Percentiles rank a stretch among this genome's conserved stretches.
Evolutionary conservation across 768 basidiomycete species (phyloP).

Genomic region (Leucosporidium scottii): DNA sequence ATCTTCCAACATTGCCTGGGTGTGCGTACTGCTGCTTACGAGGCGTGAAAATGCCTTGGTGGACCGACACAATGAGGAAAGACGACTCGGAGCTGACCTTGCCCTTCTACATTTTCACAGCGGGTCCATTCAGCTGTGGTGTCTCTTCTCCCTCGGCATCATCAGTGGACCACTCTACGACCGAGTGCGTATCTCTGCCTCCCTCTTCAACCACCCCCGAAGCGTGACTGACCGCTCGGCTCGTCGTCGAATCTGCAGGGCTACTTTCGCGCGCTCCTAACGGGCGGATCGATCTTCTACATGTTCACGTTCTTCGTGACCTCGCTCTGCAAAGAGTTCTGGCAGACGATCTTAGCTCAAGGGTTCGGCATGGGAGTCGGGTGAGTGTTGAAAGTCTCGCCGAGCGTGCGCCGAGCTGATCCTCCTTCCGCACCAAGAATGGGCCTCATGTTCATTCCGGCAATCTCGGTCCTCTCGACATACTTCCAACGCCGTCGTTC

Average conservation of each 20-base stretch:
- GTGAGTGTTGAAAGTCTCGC: too few relatives aligned
- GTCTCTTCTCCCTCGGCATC: conserved; percentile 38
- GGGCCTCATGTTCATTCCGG: conserved; percentile 53
- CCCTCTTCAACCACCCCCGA: too few relatives aligned
- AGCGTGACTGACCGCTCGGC: too few relatives aligned
- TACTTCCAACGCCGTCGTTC: conserved; percentile 61
- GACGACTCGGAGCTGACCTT: too few relatives aligned
- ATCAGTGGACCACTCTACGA: conserved; percentile 39
- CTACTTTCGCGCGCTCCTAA: conserved; percentile 13
- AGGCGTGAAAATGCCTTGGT: too few relatives aligned
- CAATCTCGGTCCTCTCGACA: conserved; percentile 59
- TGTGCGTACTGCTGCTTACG: too few relatives aligned
- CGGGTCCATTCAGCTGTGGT: conserved; percentile 38
- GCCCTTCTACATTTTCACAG: not conserved
- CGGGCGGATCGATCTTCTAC: conserved; percentile 46
- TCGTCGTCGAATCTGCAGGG: conserved; percentile 1
- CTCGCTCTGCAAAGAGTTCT: conserved; percentile 15
- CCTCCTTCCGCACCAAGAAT: conserved; percentile 6
- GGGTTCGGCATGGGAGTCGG: conserved; percentile 51
- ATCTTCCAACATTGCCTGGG: too few relatives aligned
- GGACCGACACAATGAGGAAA: too few relatives aligned
- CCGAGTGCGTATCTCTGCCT: conserved; percentile 5
- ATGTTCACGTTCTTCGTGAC: conserved; percentile 37
- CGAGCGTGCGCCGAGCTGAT: too few relatives aligned
- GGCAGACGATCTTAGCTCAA: conserved; percentile 50